Base-by-base conservation (phyloP, 805 yeast species). In the Candida khao-thaluensis region DNA sequence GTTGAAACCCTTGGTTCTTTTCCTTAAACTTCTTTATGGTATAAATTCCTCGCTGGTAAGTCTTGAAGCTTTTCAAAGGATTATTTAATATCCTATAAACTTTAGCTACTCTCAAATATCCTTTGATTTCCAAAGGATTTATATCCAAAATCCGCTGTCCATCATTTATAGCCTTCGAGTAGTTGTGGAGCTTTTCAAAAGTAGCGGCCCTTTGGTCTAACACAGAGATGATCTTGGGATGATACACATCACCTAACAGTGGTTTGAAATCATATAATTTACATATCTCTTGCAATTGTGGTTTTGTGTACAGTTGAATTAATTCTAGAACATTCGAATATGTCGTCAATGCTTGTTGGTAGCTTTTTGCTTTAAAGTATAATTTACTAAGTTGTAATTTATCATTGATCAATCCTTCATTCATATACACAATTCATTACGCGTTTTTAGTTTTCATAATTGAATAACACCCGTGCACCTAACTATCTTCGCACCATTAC, bases 201-300 rank as follows among this genome's bases (percentile, higher is more conserved):
- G 76, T 64, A 2, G 81, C 81, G 1, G 79, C 76, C 14, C 79
- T 49, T 40, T 66, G 71, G 44, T 76, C 81, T 8, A 66, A 49
- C 5, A 66, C 41, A 1, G 61, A 48, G 1, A 62, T 53, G 5
- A 69, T 40, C 44, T 59, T 59, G 1, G 74, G 74, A 42, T 69
- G 74, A 7, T 56, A 50, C 5, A 56, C 51, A 7, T 69, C 68
- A 11, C 54, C 38, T 2, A 58, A 30, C 3, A 72, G 72, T 7
- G 26, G 36, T 18, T 44, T 53, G 7, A 45, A 38, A 5, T 65
- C 48, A 37, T 60, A 57, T 8, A 30, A 17, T 25, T 39, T 41
- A 30, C 69, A 44, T 7, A 58, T 43, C 17, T 38, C 23, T 21
- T 45, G 40, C 7, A 59, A 26, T 12, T 52, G 44, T 5, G 35